phyloP scores from a whole-genome alignment of 441 rosid species.

The Croton laevigatus region DNA sequence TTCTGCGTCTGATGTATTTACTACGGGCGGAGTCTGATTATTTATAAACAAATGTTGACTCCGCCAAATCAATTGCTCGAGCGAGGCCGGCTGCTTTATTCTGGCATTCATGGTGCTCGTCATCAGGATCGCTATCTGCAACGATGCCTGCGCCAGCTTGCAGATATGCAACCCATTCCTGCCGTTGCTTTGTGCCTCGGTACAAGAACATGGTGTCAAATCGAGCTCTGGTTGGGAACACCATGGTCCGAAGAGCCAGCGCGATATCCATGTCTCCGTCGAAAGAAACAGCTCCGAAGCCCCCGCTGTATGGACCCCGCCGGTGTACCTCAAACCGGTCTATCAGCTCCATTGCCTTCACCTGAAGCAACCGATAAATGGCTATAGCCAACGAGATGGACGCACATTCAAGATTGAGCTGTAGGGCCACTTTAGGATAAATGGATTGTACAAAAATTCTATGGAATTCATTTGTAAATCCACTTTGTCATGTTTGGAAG shows the following conservation, averaged over 20 bases:
- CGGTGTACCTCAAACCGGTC: constrained; percentile 62
- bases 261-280: constrained; percentile 84
- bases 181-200: constrained; percentile 39
- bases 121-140: constrained; percentile 67
- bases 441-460: too few species aligned
- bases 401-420: too few species aligned
- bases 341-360: constrained; percentile 89
- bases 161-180: constrained; percentile 79
- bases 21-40: neutral
- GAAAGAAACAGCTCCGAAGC: constrained; percentile 74
- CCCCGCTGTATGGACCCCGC: constrained; percentile 92
- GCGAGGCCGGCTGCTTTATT: constrained; percentile 77
- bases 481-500: too few species aligned
- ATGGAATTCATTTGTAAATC: too few species aligned
- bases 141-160: constrained; percentile 83
- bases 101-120: constrained; percentile 64
- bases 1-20: neutral
- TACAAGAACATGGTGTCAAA: constrained; percentile 63
- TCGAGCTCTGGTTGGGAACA: constrained; percentile 56
- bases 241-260: constrained; percentile 62
- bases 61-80: constrained; percentile 80
- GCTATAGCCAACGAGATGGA: too few species aligned
- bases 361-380: constrained; percentile 29
- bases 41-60: constrained; percentile 47
- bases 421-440: too few species aligned